Conservation (phyloP, 1,284 basidiomycete genomes). For the Anthracocystis setariae region DNA sequence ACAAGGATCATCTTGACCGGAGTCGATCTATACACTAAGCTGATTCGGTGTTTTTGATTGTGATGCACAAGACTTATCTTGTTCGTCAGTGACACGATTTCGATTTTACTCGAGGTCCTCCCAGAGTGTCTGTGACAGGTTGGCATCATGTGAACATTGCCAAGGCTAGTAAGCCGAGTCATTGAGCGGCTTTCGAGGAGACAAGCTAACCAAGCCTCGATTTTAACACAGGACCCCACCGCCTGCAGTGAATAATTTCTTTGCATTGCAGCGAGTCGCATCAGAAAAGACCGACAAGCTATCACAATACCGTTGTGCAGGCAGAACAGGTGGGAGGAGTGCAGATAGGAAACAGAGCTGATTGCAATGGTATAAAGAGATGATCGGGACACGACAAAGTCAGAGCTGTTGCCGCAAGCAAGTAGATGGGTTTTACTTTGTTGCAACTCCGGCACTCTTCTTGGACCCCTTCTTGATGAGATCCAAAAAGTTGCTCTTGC, state of each 20-base stretch:
- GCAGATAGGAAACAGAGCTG: neutral
- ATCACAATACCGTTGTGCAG: neutral
- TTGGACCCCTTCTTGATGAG: slow-evolving; percentile 53
- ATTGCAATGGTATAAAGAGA: slow-evolving; percentile 32
- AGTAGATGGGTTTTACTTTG: slow-evolving; percentile 21
- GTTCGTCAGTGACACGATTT: neutral
- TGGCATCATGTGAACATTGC: neutral
- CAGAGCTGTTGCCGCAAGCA: too few species aligned
- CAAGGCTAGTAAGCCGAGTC: neutral
- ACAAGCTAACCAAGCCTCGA: neutral
- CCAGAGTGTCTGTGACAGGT: neutral
- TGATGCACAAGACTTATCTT: neutral
- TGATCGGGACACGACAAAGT: neutral
- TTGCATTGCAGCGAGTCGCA: too few species aligned
- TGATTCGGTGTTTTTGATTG: too few species aligned
- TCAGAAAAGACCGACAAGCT: too few species aligned
- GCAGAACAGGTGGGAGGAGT: too few species aligned
- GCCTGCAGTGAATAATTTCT: too few species aligned
- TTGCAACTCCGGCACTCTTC: slow-evolving; percentile 25
- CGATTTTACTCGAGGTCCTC: too few species aligned
- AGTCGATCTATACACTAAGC: too few species aligned
- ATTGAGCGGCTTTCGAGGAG: too few species aligned
- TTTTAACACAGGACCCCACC: too few species aligned
- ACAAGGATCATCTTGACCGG: too few species aligned
- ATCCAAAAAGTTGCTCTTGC: slow-evolving; percentile 66